Base-by-base conservation (phyloP, 495 filamentous ascomycete genomes). In the Aspergillus indologenus region DNA sequence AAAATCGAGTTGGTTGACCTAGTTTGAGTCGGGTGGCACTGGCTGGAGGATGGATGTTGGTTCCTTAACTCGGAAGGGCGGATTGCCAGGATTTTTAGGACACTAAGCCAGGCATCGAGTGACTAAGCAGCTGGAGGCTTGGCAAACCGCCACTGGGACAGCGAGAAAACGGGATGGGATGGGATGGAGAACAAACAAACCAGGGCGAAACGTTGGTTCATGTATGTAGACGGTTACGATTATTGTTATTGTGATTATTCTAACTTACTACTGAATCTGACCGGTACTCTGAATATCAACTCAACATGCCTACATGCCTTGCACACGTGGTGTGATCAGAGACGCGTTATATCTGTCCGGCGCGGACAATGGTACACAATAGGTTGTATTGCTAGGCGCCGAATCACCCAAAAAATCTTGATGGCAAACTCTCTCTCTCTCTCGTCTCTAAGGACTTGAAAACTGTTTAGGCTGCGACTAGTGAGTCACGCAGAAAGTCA, bases 11-110 rank as follows among this genome's bases (percentile, higher is more conserved):
- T n/a, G 31, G 57, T 40, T 43, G 46, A 49, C 26, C 34, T 59
- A 40, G 44, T 47, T 61, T 54, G 50, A 49, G 31, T 54, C 18
- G 34, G 53, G 50, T 55, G 53, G 54, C 53, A 46, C 34, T 40
- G 57, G 60, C 48, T 61, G 52, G 45, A 59, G 53, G 51, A 47
- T 61, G 57, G 43, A 50, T 51, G 48, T 26, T 51, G 55, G 54
- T 58, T 58, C 58, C 47, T 50, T 58, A 56, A 24, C 45, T 43
- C 54, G 52, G 54, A 55, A 64, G 53, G 44, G 50, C 24, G 60
- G 59, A 60, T 54, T 68, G 68, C 71, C 71, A 65, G 66, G 59
- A 61, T 68, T 71, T 68, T 73, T 67, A 70, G 71, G 71, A 31
- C 48, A n/a, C 23, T 29, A 66, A 61, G 61, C 68, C 67, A 67